These are phyloP conservation scores for Colletotrichum echinochloae DNA, from an alignment of 2,329 filamentous ascomycete genomes.

Conservation along the genomic window DNA sequence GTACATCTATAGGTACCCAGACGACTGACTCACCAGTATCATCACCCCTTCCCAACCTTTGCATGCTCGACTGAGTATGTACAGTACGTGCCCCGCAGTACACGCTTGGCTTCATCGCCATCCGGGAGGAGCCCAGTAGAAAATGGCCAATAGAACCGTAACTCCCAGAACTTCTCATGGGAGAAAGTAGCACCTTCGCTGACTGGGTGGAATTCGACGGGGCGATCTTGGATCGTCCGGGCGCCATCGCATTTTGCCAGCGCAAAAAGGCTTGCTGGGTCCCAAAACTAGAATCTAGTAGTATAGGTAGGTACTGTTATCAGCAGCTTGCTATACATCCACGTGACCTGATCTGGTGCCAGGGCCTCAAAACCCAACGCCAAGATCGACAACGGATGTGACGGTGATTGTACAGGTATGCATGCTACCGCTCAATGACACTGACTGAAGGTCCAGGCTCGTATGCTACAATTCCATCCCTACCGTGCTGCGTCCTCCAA, in stretches of 20 bases:
- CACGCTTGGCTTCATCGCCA: not conserved
- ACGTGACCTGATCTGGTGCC: not conserved
- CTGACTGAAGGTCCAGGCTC: not conserved
- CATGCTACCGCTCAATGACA: no score
- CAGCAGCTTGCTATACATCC: not conserved
- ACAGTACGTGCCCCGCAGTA: not conserved
- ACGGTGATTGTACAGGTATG: not conserved
- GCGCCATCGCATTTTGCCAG: conserved; percentile 25
- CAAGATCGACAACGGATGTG: not conserved
- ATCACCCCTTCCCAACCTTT: not conserved
- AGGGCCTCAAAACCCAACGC: no score
- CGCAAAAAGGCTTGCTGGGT: conserved; percentile 19
- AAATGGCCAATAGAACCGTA: not conserved
- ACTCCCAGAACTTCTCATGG: conserved; percentile 27
- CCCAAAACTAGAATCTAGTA: not conserved
- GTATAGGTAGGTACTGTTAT: not conserved
- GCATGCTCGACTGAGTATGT: no score
- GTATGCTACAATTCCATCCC: not conserved
- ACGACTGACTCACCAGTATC: not conserved
- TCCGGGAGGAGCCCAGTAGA: conserved; percentile 3
- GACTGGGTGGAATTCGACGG: conserved; percentile 16
- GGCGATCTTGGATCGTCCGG: conserved; percentile 36
- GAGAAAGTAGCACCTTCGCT: conserved; percentile 7
- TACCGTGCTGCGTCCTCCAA: not conserved
- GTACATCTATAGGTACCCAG: no score